Conservation (phyloP, 148 eudicot species). For the Arctostaphylos glauca region DNA sequence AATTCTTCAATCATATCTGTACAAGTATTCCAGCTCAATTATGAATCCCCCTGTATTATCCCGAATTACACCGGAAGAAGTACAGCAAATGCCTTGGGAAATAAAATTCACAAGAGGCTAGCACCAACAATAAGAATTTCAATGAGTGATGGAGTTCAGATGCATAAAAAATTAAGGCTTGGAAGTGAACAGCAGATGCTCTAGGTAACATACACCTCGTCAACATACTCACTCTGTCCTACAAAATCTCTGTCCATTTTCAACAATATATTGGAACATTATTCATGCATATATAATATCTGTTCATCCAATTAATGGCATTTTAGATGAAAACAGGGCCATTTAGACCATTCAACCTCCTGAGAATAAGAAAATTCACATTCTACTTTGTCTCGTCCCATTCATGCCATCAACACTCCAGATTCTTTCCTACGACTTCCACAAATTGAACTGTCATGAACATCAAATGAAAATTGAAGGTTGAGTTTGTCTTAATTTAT, state of each 20-base stretch:
- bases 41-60: not conserved
- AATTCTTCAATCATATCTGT: conserved; percentile 91
- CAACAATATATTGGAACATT: not conserved
- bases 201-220: not conserved
- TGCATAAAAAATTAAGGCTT: not conserved
- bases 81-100: not conserved
- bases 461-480: not conserved
- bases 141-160: not conserved
- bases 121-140: not conserved
- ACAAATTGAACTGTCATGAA: not conserved
- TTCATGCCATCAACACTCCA: not conserved
- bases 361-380: not conserved
- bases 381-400: not conserved
- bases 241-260: not conserved
- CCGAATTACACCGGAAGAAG: not conserved
- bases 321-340: not conserved
- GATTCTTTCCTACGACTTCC: not conserved
- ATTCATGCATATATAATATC: not conserved
- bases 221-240: not conserved
- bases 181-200: not conserved
- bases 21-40: conserved; percentile 1
- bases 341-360: not conserved
- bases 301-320: not conserved
- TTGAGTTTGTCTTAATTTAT: not conserved
- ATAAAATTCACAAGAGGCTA: not conserved